These are phyloP conservation scores for Camellia granthamiana DNA, from an alignment of 148 eudicot species.

Conservation along the genomic window DNA sequence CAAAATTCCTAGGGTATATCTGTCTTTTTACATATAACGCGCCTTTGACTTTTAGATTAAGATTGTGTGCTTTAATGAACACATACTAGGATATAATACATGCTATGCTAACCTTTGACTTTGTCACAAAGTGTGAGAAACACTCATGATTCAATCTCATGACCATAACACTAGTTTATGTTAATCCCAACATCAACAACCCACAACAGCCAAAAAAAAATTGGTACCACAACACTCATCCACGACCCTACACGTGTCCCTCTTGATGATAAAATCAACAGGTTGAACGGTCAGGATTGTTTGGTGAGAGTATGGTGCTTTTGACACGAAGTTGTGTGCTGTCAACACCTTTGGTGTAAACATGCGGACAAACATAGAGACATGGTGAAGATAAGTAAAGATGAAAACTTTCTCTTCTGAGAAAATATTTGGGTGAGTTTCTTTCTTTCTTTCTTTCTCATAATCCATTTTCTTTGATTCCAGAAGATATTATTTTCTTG, in stretches of 20 bases:
- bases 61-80: neutral
- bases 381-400: neutral
- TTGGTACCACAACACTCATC: neutral
- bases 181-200: conserved; percentile 9
- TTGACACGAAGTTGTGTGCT: neutral
- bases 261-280: neutral
- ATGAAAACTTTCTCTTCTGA: neutral
- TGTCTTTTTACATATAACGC: neutral
- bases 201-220: neutral
- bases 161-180: neutral
- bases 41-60: neutral
- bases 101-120: conserved; percentile 8
- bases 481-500: neutral
- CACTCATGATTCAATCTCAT: neutral
- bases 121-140: neutral
- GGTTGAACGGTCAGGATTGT: neutral
- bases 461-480: neutral
- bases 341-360: neutral
- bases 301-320: conserved; percentile 5
- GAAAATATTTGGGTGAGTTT: neutral
- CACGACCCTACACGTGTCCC: neutral
- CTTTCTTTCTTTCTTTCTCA: neutral
- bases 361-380: neutral
- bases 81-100: neutral
- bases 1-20: neutral